Evolutionary conservation across 495 filamentous ascomycete genomes (phyloP), one percentile per base, ranked within the genome.

Genomic region (Astrocystis sublimbata): DNA sequence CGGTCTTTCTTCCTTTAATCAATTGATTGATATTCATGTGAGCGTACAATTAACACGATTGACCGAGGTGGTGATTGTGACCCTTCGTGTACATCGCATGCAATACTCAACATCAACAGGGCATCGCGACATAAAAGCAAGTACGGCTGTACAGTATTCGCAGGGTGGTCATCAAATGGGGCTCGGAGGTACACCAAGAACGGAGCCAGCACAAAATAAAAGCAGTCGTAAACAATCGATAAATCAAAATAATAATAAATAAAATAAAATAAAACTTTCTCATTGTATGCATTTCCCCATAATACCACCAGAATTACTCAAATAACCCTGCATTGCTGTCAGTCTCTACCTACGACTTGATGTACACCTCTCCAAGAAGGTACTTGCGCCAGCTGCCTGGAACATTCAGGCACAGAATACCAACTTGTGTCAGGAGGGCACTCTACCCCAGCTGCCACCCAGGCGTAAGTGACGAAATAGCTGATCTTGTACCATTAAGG

Each of bases 331-430:
- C 54, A 6, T 5, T 24, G 38, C 15, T 57, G 23, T 52, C 23
- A 28, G 45, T 31, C 40, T 45, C 41, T 41, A 50, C 57, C 57
- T 45, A 36, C 57, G 43, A 51, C n/a, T n/a, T n/a, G n/a, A n/a
- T n/a, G n/a, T n/a, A n/a, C n/a, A n/a, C n/a, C n/a, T n/a, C n/a
- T 60, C 35, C 36, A 21, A 36, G 38, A 19, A 40, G 26, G 41
- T 55, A 40, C 51, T 40, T 50, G 38, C 30, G 51, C 60, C 60
- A 62, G 49, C 60, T 62, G 60, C 51, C 60, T 42, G 60, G 49
- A 49, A 46, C 50, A 45, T 42, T n/a, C 51, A 62, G 60, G 51
- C 51, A 47, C 52, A 57, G 40, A 43, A 55, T 55, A 33, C 38
- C 51, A 41, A 50, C 40, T 31, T 40, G 43, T 49, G 51, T 62